Conservation (phyloP, 495 filamentous ascomycete species). For the Hyaloscypha hepaticicola region DNA sequence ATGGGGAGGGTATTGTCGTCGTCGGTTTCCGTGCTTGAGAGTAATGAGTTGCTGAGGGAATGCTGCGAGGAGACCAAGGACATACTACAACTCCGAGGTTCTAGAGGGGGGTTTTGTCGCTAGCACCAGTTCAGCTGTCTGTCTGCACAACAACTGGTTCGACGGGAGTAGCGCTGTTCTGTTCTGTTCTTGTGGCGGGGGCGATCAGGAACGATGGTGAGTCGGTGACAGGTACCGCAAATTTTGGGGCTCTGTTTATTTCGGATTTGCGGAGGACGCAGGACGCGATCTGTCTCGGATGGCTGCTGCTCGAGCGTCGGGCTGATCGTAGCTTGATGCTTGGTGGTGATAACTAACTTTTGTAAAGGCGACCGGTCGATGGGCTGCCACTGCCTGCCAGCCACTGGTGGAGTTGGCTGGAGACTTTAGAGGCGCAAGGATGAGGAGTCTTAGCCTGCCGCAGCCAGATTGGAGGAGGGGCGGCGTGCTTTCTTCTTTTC, state of each 20-base stretch:
- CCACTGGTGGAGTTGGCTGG: constrained; percentile 13
- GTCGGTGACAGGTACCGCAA: constrained; percentile 22
- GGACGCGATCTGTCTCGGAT: constrained; percentile 2
- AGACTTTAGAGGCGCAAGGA: constrained; percentile 24
- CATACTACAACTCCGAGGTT: constrained; percentile 40
- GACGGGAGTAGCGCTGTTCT: not conserved
- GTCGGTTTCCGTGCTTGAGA: constrained; percentile 34
- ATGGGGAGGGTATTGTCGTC: constrained; percentile 6
- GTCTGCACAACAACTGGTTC: not conserved
- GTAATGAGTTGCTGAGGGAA: constrained; percentile 34
- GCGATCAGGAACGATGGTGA: not conserved
- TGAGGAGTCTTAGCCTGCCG: constrained; percentile 24
- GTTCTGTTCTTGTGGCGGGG: not conserved
- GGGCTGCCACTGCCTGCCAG: too few relatives aligned
- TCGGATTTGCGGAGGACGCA: not conserved
- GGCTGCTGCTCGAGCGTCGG: constrained; percentile 12
- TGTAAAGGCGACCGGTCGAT: constrained; percentile 12
- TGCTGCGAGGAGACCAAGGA: constrained; percentile 41
- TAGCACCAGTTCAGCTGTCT: constrained; percentile 4
- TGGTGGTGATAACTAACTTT: constrained; percentile 11
- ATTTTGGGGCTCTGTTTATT: not conserved
- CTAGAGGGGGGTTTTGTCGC: constrained; percentile 18
- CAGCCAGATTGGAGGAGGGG: constrained; percentile 20
- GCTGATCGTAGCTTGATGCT: constrained; percentile 19
- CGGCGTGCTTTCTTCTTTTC: constrained; percentile 9